These are phyloP conservation scores for Phylloporus arenicola DNA, from an alignment of 768 basidiomycete genomes.

Conservation along the genomic window DNA sequence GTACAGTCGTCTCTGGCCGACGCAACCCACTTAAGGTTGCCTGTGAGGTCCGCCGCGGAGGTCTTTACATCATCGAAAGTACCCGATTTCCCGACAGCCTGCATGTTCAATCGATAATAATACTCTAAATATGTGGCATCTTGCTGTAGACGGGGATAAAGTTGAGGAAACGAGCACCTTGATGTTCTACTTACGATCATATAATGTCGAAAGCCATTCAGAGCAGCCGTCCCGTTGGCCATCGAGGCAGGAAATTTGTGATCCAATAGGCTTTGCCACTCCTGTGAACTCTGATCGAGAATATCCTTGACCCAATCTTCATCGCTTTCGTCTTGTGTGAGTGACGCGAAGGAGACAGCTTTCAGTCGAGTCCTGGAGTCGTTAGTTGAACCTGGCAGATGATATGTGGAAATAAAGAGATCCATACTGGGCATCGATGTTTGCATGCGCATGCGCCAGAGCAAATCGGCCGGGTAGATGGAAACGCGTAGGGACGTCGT, in stretches of 20 bases:
- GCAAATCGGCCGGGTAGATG: neutral
- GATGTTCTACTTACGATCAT: neutral
- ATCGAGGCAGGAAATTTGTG: neutral
- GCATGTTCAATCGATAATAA: neutral
- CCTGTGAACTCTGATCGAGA: neutral
- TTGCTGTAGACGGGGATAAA: neutral
- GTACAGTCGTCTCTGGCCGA: neutral
- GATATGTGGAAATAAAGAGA: neutral
- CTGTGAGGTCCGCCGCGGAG: neutral
- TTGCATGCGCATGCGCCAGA: neutral
- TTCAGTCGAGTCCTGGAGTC: neutral
- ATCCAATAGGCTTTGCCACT: neutral
- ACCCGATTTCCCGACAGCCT: neutral
- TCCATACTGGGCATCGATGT: neutral
- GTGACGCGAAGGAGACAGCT: neutral
- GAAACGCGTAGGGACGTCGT: neutral
- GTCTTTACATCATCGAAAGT: neutral
- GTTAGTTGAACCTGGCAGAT: neutral
- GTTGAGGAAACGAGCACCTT: neutral
- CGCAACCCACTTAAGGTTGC: neutral
- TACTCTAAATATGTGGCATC: neutral
- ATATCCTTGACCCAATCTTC: neutral
- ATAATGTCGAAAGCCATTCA: slow-evolving; percentile 2
- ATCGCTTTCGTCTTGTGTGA: neutral
- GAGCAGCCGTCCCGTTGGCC: neutral